Evolutionary conservation across 768 basidiomycete species (phyloP), one percentile per base, ranked within the genome.

Genomic region (Pulveroboletus sp.): DNA sequence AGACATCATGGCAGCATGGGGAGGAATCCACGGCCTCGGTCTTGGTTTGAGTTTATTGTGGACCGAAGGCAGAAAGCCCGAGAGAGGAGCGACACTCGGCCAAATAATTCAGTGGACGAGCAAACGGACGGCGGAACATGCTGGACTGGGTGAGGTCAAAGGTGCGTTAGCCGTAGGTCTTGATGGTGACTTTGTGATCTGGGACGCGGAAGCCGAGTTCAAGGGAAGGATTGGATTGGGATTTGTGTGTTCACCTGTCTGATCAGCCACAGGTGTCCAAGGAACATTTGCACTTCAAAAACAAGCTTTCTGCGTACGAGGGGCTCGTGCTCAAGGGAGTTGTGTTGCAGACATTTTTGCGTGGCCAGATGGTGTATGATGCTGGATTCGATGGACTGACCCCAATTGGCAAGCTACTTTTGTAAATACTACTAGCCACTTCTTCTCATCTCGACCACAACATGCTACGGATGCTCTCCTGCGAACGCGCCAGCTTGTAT

Each of bases 1-100:
- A 1, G 79, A 94, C 60, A 75, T 97, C 52, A 89, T 97, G 85
- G 67, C 72, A 19, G 90, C 94, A 0, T 97, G 95, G 95, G 95
- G 95, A 35, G 95, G 95, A 0, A 90, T 99, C 54, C 88, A 87
- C 52, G 85, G 90, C 5, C 76, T 99, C 20, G 95, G 95, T 4
- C 74, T 98, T 16, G 97, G 95, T 0, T 66, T 97, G 39, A 88
- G 88, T 63, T 69, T 97, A 43, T 61, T 98, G 35, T 95, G 90
- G 90, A 94, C 92, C 1, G 92, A 97, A 67, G 83, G 79, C 3
- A 67, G 65, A 37, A 81, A 76, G 58, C 49, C 72, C 79, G 41
- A 52, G 47, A 69, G 67, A 35, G 81, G 80, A 11, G 68, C 88
- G 3, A 69, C 70, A 0, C 72, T 94, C 35, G 68, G 71, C 32